phyloP scores from a whole-genome alignment of 108 stramenopile species.

The Nannochloropsis salina region DNA sequence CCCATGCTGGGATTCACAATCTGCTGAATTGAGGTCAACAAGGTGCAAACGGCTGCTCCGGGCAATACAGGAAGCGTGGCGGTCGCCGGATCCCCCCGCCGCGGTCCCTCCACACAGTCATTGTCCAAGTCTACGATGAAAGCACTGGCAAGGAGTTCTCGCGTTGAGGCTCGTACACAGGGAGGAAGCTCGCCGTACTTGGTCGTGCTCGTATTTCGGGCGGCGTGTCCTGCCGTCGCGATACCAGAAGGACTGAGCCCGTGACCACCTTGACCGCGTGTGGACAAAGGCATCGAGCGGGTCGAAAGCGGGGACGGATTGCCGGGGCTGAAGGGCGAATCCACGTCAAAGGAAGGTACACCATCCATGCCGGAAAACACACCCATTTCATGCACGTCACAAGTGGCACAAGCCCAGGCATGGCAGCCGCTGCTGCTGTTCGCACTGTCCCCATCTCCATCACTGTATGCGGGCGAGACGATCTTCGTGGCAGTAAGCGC shows the following conservation, averaged over 20 bases:
- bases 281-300: neutral
- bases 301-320: neutral
- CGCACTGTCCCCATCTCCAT: neutral
- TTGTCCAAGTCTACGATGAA: conserved; percentile 1
- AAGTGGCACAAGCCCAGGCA: neutral
- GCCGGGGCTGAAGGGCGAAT: neutral
- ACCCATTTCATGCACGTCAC: neutral
- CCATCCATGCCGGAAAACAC: neutral
- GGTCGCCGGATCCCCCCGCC: neutral
- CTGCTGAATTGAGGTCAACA: neutral
- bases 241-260: neutral
- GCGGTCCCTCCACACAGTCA: neutral
- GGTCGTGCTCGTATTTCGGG: neutral
- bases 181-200: neutral
- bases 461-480: neutral
- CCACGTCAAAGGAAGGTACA: neutral
- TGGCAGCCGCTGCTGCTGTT: conserved; percentile 3
- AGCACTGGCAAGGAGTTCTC: neutral
- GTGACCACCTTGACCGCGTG: neutral
- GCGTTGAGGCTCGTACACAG: neutral
- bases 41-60: neutral
- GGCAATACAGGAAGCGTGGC: neutral
- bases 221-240: neutral
- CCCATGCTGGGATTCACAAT: neutral
- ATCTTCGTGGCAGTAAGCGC: neutral